These are phyloP conservation scores for Harringtonia aguacate DNA, from an alignment of 2,329 filamentous ascomycete species.

Conservation along the genomic window DNA sequence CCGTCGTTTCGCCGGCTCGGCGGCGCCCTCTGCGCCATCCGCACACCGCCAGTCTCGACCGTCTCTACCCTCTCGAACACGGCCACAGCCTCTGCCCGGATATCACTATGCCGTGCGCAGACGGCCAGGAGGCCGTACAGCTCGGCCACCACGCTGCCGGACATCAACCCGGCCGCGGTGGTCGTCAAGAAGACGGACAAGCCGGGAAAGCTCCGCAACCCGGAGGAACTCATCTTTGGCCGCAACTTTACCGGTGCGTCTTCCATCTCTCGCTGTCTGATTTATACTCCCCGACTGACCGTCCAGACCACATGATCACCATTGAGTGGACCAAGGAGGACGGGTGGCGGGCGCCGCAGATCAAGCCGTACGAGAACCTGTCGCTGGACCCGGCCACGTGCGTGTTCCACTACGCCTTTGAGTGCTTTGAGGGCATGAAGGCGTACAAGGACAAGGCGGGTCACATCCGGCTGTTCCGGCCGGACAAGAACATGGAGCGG, in stretches of 20 bases:
- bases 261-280: not conserved
- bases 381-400: slow-evolving; percentile 92
- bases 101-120: slow-evolving; percentile 4
- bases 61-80: not conserved
- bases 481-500: slow-evolving; percentile 91
- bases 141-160: slow-evolving; percentile 42
- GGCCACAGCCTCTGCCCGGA: not conserved
- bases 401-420: slow-evolving; percentile 97
- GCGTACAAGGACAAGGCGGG: slow-evolving; percentile 84
- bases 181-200: slow-evolving; percentile 61
- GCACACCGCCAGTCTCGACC: slow-evolving; percentile 9
- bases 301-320: slow-evolving; percentile 92
- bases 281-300: not conserved
- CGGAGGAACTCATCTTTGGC: slow-evolving; percentile 82
- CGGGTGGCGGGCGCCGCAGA: slow-evolving; percentile 75
- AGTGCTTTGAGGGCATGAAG: slow-evolving; percentile 99
- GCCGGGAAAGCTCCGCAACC: slow-evolving; percentile 64
- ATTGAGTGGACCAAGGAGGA: slow-evolving; percentile 81
- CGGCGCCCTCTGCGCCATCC: slow-evolving; percentile 14
- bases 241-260: slow-evolving; percentile 72
- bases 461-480: slow-evolving; percentile 78
- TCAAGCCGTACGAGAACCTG: slow-evolving; percentile 93
- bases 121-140: slow-evolving; percentile 36
- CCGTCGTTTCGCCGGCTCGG: slow-evolving; percentile 30
- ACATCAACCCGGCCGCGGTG: slow-evolving; percentile 69